phyloP scores from a whole-genome alignment of 2,329 filamentous ascomycete species.

The Penicillium sumatraense region DNA sequence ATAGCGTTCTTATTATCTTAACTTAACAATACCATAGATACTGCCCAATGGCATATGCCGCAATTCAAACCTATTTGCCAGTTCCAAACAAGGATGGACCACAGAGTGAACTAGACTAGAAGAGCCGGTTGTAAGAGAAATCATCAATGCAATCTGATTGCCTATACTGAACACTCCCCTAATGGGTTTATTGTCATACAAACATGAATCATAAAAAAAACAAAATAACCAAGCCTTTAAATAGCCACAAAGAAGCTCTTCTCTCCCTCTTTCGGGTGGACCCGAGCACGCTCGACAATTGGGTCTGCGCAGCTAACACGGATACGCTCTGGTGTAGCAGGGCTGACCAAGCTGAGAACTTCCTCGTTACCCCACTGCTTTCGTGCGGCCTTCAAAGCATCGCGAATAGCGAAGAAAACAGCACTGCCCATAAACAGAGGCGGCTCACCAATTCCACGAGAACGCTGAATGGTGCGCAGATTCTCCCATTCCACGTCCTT shows the following conservation, averaged over 20 bases:
- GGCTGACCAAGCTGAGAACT: conserved; percentile 52
- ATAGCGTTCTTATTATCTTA: not conserved
- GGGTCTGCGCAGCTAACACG: conserved; percentile 53
- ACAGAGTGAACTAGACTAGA: no score
- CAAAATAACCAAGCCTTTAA: conserved; percentile 18
- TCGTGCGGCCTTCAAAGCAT: conserved; percentile 57
- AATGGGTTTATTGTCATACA: conserved; percentile 15
- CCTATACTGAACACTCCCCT: conserved; percentile 1
- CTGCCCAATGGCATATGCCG: no score
- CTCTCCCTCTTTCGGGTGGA: conserved; percentile 56
- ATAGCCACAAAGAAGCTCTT: conserved; percentile 56
- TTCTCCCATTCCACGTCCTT: conserved; percentile 62
- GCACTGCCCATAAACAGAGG: conserved; percentile 62
- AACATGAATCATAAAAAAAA: conserved; percentile 9
- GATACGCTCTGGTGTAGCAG: conserved; percentile 57
- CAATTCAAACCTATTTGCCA: no score
- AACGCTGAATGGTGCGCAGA: conserved; percentile 59
- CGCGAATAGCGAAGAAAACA: conserved; percentile 59
- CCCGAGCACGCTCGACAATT: conserved; percentile 54
- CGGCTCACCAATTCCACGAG: conserved; percentile 63
- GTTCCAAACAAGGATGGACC: no score
- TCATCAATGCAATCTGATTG: not conserved
- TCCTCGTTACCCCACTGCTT: conserved; percentile 52
- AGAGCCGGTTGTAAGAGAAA: not conserved
- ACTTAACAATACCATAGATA: not conserved